Conservation (phyloP, 768 basidiomycete species). For the Dentipellis sp. region DNA sequence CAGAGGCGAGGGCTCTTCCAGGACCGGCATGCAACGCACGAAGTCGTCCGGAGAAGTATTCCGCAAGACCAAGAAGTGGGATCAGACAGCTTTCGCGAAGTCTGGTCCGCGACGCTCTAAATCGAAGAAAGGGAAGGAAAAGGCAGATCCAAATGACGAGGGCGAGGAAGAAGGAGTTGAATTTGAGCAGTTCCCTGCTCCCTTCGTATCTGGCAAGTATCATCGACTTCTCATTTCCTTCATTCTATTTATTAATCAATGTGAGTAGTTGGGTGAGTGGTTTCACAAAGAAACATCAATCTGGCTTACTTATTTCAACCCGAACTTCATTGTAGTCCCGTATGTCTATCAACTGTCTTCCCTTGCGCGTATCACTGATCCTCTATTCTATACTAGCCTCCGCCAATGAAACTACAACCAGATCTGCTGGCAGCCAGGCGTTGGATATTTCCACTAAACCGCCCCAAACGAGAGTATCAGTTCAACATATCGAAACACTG, state of each 20-base stretch:
- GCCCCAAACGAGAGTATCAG: conserved; percentile 86
- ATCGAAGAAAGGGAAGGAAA: conserved; percentile 40
- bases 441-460: conserved; percentile 90
- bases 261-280: conserved; percentile 10
- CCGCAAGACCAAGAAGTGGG: conserved; percentile 79
- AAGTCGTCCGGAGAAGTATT: conserved; percentile 28
- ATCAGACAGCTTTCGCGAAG: conserved; percentile 81
- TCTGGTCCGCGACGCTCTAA: conserved; percentile 47
- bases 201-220: conserved; percentile 54
- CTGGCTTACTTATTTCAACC: neutral
- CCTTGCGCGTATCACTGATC: neutral
- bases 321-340: neutral
- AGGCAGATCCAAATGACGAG: conserved; percentile 28
- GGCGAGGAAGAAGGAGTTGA: conserved; percentile 37
- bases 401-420: conserved; percentile 66
- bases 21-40: neutral
- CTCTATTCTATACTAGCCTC: conserved; percentile 34
- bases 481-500: conserved; percentile 83
- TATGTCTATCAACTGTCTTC: conserved; percentile 3
- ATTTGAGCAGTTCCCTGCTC: conserved; percentile 65
- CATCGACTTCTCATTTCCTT: neutral
- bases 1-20: neutral
- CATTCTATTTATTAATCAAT: neutral
- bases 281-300: neutral
- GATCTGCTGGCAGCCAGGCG: conserved; percentile 75